phyloP scores from a whole-genome alignment of 192 early-diverging fungal genomes.

The Gigaspora rosea region DNA sequence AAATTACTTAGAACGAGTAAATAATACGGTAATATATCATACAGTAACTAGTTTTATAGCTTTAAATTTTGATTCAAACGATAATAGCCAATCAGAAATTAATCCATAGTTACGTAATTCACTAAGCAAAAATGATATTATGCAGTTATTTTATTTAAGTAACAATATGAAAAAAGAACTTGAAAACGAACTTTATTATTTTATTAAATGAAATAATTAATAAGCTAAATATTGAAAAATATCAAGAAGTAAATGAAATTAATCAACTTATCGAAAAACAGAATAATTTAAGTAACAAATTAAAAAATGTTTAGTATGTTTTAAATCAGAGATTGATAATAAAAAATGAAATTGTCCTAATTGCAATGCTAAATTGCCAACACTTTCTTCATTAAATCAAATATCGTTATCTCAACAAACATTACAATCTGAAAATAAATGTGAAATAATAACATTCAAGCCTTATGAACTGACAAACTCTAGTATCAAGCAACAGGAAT shows the following conservation, averaged over 20 bases:
- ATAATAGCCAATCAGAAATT: not conserved
- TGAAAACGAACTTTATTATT: not conserved
- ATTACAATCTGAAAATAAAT: not conserved
- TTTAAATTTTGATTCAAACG: not conserved
- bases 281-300: not conserved
- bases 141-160: not conserved
- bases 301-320: constrained; percentile 4
- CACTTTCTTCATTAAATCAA: not conserved
- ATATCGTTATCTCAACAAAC: too few species aligned
- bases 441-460: not conserved
- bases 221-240: not conserved
- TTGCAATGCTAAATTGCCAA: not conserved
- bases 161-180: not conserved
- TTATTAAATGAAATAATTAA: not conserved
- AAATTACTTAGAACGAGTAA: constrained; percentile 4
- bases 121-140: not conserved
- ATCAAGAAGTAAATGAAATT: not conserved
- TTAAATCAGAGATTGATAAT: not conserved
- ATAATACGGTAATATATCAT: not conserved
- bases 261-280: not conserved
- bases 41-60: constrained; percentile 7
- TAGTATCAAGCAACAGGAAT: not conserved
- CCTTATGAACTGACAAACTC: not conserved
- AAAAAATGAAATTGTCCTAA: not conserved
- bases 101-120: not conserved